phyloP scores from a whole-genome alignment of 169 alveolate genomes.

The Eimeria praecox region DNA sequence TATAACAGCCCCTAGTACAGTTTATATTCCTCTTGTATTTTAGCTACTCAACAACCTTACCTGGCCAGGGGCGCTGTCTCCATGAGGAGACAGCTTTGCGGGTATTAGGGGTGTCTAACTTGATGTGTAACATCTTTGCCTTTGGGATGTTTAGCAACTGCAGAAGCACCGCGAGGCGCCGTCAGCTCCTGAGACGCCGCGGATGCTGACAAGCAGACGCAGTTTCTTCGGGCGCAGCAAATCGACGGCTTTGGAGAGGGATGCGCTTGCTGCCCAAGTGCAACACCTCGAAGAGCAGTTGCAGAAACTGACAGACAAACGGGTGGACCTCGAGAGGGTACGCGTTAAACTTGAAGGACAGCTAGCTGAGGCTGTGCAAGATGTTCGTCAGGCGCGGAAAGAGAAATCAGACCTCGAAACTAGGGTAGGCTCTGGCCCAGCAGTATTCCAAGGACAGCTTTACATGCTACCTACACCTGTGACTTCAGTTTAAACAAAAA shows the following conservation, averaged over 20 bases:
- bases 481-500: no score
- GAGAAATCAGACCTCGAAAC: background rate
- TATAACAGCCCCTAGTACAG: background rate
- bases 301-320: slow-evolving; percentile 63
- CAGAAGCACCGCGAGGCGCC: slow-evolving; percentile 73
- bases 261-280: slow-evolving; percentile 60
- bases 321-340: slow-evolving; percentile 64
- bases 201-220: slow-evolving; percentile 33
- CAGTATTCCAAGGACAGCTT: background rate
- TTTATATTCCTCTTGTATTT: background rate
- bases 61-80: background rate
- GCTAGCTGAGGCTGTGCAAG: slow-evolving; percentile 54
- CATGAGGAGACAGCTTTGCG: background rate
- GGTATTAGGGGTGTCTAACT: background rate
- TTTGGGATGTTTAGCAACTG: background rate
- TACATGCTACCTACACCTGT: background rate
- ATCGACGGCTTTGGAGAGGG: slow-evolving; percentile 62
- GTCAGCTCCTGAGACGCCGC: slow-evolving; percentile 62
- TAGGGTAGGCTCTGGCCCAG: background rate
- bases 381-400: slow-evolving; percentile 17
- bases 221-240: slow-evolving; percentile 71
- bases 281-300: slow-evolving; percentile 59
- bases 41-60: background rate
- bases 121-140: background rate
- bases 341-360: slow-evolving; percentile 57